phyloP scores from a whole-genome alignment of 1,284 basidiomycete genomes.

The Trametes polyzona region DNA sequence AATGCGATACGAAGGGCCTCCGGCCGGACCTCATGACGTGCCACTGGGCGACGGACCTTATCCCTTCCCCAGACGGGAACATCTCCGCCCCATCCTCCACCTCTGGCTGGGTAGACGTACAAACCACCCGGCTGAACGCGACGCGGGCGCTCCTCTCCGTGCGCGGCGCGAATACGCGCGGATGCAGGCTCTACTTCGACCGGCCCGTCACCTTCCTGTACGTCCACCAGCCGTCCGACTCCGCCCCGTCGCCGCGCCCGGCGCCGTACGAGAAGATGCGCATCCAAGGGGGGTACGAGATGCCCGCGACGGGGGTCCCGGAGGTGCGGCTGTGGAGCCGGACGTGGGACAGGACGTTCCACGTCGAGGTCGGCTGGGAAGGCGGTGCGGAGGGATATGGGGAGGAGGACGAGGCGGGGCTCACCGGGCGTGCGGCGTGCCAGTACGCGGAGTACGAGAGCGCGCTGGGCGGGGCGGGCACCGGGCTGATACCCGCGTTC shows the following conservation, averaged over 20 bases:
- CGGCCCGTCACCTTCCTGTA: slow-evolving; percentile 48
- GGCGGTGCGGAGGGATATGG: slow-evolving; percentile 16
- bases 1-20: slow-evolving; percentile 22
- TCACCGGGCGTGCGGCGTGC: slow-evolving; percentile 63
- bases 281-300: slow-evolving; percentile 50
- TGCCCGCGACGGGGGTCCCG: slow-evolving; percentile 44
- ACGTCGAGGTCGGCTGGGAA: slow-evolving; percentile 59
- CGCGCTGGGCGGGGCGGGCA: slow-evolving; percentile 47
- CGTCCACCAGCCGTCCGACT: slow-evolving; percentile 28
- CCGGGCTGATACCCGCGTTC: slow-evolving; percentile 65
- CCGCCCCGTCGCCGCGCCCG: slow-evolving; percentile 19
- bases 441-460: slow-evolving; percentile 73
- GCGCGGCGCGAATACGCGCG: slow-evolving; percentile 58
- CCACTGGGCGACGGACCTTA: slow-evolving; percentile 36
- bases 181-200: slow-evolving; percentile 66
- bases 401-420: slow-evolving; percentile 29
- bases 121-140: slow-evolving; percentile 40
- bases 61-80: slow-evolving; percentile 38
- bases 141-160: slow-evolving; percentile 43
- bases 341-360: slow-evolving; percentile 64
- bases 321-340: slow-evolving; percentile 69
- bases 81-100: background rate
- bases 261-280: slow-evolving; percentile 35
- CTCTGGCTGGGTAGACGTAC: slow-evolving; percentile 35
- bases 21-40: slow-evolving; percentile 42